Conservation (phyloP, 768 basidiomycete genomes). For the Hydnomerulius pinastri region DNA sequence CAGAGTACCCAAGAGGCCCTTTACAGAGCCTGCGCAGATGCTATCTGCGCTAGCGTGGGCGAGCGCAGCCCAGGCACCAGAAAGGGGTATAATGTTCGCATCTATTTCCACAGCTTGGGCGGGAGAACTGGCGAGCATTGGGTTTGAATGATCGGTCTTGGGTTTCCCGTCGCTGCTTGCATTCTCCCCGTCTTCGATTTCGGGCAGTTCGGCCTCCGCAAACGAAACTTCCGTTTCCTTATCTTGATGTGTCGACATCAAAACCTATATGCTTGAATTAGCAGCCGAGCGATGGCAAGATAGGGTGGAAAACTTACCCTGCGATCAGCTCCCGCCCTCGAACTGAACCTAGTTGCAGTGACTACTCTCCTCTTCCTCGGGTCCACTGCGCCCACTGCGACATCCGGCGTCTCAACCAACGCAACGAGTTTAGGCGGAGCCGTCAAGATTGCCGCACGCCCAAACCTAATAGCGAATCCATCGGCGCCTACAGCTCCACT, state of each 20-base stretch:
- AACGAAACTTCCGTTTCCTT: constrained; percentile 37
- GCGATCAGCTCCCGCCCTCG: constrained; percentile 77
- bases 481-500: constrained; percentile 25
- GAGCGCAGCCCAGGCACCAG: constrained; percentile 76
- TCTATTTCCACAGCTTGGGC: constrained; percentile 59
- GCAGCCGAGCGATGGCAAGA: constrained; percentile 1
- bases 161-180: neutral
- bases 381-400: constrained; percentile 88
- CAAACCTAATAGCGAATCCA: constrained; percentile 53
- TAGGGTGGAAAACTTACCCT: constrained; percentile 56
- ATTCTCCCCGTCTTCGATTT: constrained; percentile 22
- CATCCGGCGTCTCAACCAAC: constrained; percentile 84
- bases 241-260: constrained; percentile 80
- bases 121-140: constrained; percentile 12
- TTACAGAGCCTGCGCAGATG: constrained; percentile 38
- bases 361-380: constrained; percentile 81
- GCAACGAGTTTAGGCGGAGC: constrained; percentile 84
- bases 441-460: constrained; percentile 74
- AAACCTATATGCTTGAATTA: constrained; percentile 52
- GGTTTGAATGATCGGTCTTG: constrained; percentile 12
- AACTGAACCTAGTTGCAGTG: constrained; percentile 86
- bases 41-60: constrained; percentile 41
- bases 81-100: constrained; percentile 62
- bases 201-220: constrained; percentile 19
- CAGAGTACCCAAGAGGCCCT: constrained; percentile 61